Evolutionary conservation across 2,329 filamentous ascomycete genomes (phyloP).

Genomic region (Neofusicoccum laricinum): DNA sequence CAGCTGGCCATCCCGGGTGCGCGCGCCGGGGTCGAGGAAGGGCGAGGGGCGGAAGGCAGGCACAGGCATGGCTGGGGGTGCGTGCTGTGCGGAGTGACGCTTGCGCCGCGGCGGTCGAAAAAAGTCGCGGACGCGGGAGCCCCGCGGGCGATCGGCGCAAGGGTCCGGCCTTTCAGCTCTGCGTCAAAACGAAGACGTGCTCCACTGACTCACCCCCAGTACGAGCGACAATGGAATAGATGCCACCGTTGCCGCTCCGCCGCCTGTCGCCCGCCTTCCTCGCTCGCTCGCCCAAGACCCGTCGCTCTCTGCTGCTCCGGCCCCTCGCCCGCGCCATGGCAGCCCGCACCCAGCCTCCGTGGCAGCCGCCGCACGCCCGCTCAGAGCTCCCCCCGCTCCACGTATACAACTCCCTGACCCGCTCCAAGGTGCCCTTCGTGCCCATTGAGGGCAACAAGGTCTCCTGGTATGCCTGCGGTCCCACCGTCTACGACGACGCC

Average conservation of each 20-base stretch:
- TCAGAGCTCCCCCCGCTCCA: slow-evolving; percentile 56
- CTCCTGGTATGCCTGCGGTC: slow-evolving; percentile 86
- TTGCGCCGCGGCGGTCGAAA: slow-evolving; percentile 1
- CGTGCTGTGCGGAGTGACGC: not conserved
- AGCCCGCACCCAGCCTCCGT: slow-evolving; percentile 38
- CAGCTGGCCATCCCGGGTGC: slow-evolving; percentile 63
- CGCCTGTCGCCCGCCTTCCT: slow-evolving; percentile 17
- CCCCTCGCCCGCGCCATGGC: slow-evolving; percentile 31
- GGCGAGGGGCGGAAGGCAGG: slow-evolving; percentile 55
- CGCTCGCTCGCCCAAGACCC: slow-evolving; percentile 21
- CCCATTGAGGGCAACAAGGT: slow-evolving; percentile 70
- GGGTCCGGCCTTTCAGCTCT: slow-evolving; percentile 2
- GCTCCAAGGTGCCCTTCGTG: slow-evolving; percentile 69
- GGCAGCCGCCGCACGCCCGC: slow-evolving; percentile 33
- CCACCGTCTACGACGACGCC: slow-evolving; percentile 75
- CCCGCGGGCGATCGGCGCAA: slow-evolving; percentile 13
- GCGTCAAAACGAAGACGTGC: slow-evolving; percentile 6
- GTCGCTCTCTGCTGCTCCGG: slow-evolving; percentile 16
- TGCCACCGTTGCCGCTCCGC: slow-evolving; percentile 17
- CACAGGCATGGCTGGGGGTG: slow-evolving; percentile 10
- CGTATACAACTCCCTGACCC: slow-evolving; percentile 78
- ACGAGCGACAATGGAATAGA: slow-evolving; percentile 16
- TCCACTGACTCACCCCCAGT: slow-evolving; percentile 1
- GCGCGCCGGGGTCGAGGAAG: slow-evolving; percentile 69
- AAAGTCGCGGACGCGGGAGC: slow-evolving; percentile 10